These are phyloP conservation scores for Claviceps purpurea DNA, from an alignment of 2,329 filamentous ascomycete species.

Conservation along the genomic window DNA sequence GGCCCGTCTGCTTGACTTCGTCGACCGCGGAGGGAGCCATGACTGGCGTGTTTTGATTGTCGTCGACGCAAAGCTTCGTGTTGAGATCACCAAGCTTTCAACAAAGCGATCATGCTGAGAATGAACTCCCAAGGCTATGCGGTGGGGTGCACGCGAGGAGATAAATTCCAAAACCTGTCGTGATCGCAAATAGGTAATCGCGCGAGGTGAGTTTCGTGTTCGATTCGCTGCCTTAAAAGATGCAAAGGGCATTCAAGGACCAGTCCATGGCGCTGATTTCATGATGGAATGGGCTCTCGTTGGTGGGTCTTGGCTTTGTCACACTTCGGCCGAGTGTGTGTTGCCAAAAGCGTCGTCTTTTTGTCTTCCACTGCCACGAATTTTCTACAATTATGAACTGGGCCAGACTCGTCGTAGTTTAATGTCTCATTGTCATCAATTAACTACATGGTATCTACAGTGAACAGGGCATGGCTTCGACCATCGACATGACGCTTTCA, in stretches of 20 bases:
- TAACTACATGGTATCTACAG: not conserved
- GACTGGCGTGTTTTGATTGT: constrained; percentile 8
- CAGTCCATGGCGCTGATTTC: constrained; percentile 22
- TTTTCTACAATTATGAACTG: not conserved
- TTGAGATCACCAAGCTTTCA: not conserved
- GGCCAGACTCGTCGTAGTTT: not conserved
- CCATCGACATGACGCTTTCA: not conserved
- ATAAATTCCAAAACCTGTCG: not conserved
- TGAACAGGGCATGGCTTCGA: not conserved
- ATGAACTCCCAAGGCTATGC: not conserved
- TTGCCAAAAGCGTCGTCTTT: not conserved
- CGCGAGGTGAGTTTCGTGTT: not conserved
- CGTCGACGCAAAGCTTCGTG: constrained; percentile 3
- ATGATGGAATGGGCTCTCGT: constrained; percentile 12
- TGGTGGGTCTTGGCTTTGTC: constrained; percentile 7
- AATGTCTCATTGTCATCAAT: not conserved
- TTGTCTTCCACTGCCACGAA: not conserved
- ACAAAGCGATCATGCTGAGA: constrained; percentile 3
- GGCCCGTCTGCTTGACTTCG: constrained; percentile 23
- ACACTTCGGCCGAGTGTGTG: too few species aligned
- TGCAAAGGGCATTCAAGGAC: not conserved
- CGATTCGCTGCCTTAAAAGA: not conserved
- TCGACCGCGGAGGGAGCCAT: constrained; percentile 44
- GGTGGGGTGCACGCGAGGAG: constrained; percentile 2
- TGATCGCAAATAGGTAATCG: not conserved